Base-by-base conservation (phyloP, 192 early-diverging fungal species). In the Entomortierella lignicola region DNA sequence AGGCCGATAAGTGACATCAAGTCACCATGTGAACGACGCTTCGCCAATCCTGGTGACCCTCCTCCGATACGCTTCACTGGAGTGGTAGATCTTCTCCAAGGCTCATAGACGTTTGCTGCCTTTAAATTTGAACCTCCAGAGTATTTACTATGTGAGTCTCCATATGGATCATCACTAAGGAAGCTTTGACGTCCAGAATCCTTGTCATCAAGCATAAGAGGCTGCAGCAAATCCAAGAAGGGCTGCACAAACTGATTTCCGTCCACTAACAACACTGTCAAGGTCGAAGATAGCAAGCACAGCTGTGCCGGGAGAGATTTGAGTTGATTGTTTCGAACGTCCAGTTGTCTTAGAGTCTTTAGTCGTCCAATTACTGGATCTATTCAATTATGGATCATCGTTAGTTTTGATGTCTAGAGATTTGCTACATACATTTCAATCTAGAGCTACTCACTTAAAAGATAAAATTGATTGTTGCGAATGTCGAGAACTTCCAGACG, bases 401-500 rank as follows among this genome's bases (percentile, higher is more conserved):
- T n/a, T n/a, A n/a, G n/a, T n/a, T n/a, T n/a, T n/a, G n/a, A n/a
- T n/a, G n/a, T n/a, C n/a, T n/a, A n/a, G n/a, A n/a, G n/a, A n/a
- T n/a, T n/a, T n/a, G n/a, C n/a, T n/a, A n/a, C n/a, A n/a, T n/a
- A n/a, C n/a, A n/a, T n/a, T n/a, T n/a, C 34, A 7, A 37, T 37
- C 34, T 37, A 7, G 34, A 37, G 34, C 34, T 37, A 71, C 82
- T 60, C 67, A 83, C 82, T 72, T 32, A 83, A 41, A 0, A 68
- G 56, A 61, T 83, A 72, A 31, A 83, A 63, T 23, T 80, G 55
- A 15, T 74, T 73, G 20, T 65, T 58, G 18, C 82, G 56, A 10
- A 83, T 48, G 59, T 83, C 82, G 2, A 83, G 65, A 25, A 83
- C 77, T 20, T 83, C 82, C 20, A 83, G 39, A 3, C 77, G 60